Evolutionary conservation across 129 eudicot species (phyloP), one percentile per base, ranked within the genome.

Genomic region (Heracleum sosnowskyi): DNA sequence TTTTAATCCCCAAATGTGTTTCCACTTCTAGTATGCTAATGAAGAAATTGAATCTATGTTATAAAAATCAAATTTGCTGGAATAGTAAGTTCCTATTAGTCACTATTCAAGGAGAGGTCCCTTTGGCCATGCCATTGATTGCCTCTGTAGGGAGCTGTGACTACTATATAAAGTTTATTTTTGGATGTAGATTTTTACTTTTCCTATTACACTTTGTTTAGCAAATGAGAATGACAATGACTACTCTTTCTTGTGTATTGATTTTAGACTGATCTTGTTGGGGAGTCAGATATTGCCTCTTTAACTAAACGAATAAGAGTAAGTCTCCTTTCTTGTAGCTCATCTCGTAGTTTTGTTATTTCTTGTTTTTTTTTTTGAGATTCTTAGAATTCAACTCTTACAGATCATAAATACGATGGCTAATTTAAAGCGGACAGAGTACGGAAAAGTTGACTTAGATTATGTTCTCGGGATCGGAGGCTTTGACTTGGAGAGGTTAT

Each of bases 381-480:
- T 34, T 29, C 73, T 63, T 51, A 37, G 28, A 76, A 35, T 42
- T 75, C 75, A 60, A 73, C 72, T 12, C 35, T 64, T 29, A 55
- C 96, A 95, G 99, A 80, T 78, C 76, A 95, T 95, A 76, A 95
- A 95, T 73, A 79, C 91, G 28, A 90, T 95, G 97, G 99, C 99
- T 49, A 83, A 89, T 77, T 71, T 95, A 53, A 92, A 95, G 72
- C 83, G 85, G 41, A 92, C 99, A 33, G 87, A 92, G 68, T 90
- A 69, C 71, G 99, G 99, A 76, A 88, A 90, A 80, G 99, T 95
- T 85, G 97, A 95, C 78, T 76, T 95, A 79, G 99, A 95, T 83
- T 95, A 95, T 81, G 99, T 95, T 81, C 97, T 95, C 74, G 99
- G 99, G 24, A 87, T 95, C 42, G 97, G 99, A 83, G 99, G 99